Conservation (phyloP, 164 flowering plant species). For the Litsea cubeba region DNA sequence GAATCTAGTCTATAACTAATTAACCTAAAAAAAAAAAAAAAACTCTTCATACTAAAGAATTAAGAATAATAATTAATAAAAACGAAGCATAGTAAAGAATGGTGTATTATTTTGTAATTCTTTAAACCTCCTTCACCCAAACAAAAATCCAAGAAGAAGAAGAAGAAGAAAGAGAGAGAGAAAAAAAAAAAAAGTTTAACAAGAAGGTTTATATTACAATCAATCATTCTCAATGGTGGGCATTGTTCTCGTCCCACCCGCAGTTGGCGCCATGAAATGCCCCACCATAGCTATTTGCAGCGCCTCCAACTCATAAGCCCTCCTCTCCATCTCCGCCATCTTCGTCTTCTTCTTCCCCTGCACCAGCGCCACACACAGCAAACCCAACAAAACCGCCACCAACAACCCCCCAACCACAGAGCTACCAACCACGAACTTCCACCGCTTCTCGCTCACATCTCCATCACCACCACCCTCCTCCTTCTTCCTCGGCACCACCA, state of each 20-base stretch:
- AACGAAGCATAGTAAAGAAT: too few species aligned
- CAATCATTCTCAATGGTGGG: constrained; percentile 57
- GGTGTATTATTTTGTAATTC: too few species aligned
- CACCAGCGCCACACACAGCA: constrained; percentile 75
- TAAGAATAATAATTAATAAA: too few species aligned
- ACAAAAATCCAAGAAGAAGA: too few species aligned
- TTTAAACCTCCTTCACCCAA: too few species aligned
- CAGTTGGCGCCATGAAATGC: constrained; percentile 70
- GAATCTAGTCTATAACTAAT: too few species aligned
- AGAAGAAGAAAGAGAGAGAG: too few species aligned
- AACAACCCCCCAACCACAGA: constrained; percentile 57
- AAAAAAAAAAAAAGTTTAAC: too few species aligned
- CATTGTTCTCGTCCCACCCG: constrained; percentile 50
- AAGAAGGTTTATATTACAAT: too few species aligned
- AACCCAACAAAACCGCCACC: constrained; percentile 53
- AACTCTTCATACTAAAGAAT: too few species aligned
- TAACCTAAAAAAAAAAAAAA: too few species aligned
- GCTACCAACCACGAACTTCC: constrained; percentile 68
- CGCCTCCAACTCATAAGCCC: constrained; percentile 94
- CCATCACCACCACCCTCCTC: constrained; percentile 11
- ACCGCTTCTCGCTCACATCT: constrained; percentile 16
- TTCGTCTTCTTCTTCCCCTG: constrained; percentile 65
- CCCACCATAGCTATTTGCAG: constrained; percentile 91
- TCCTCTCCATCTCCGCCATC: constrained; percentile 71
- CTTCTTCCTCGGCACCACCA: constrained; percentile 10